Percentiles rank a stretch among this genome's conserved stretches.
Conservation (phyloP, 257 asterid species). For the Solanum chilense region DNA sequence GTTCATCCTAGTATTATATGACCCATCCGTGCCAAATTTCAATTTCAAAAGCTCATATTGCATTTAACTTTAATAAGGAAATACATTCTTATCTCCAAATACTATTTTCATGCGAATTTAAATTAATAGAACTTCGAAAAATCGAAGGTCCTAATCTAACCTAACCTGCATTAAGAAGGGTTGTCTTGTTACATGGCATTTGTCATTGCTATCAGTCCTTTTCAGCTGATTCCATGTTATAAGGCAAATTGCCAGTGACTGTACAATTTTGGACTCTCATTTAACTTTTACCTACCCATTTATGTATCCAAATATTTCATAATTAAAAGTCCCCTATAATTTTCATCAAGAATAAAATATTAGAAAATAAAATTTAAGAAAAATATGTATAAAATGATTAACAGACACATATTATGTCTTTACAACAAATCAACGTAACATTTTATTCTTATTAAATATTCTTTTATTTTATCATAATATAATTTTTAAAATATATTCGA, state of each 20-base stretch:
- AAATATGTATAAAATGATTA: background rate
- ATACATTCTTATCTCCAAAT: no score
- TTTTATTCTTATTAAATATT: rapidly evolving
- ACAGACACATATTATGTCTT: background rate
- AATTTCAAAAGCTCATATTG: background rate
- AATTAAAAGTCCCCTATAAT: background rate
- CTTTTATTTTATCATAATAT: background rate
- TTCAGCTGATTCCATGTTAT: slow-evolving; percentile 10
- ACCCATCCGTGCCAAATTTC: background rate
- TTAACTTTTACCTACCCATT: background rate
- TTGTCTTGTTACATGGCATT: slow-evolving; percentile 13
- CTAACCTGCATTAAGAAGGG: slow-evolving; percentile 7
- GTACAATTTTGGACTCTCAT: background rate
- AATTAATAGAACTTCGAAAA: background rate
- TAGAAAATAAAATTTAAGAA: background rate
- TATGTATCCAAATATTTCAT: background rate
- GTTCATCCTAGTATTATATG: background rate
- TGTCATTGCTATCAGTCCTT: slow-evolving; percentile 12
- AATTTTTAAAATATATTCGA: no score
- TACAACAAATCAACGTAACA: background rate
- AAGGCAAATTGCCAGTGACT: slow-evolving; percentile 2
- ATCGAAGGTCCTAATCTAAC: background rate
- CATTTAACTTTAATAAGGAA: no score
- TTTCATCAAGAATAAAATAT: no score
- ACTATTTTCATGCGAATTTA: background rate